Conservation (phyloP, 192 early-diverging fungal genomes). For the Backusella psychrophila region DNA sequence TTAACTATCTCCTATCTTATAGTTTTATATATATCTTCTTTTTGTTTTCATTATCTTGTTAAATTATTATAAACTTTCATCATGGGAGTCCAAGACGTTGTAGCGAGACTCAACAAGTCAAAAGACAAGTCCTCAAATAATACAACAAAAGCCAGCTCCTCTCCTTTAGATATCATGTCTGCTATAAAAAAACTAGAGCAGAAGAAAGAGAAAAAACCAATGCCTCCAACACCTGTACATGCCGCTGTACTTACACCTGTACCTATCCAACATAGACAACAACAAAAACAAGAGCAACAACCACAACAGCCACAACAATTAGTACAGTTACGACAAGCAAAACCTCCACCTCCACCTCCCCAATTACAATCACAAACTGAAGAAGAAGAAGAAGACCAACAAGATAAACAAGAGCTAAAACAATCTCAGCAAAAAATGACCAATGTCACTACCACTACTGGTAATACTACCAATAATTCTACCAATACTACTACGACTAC, state of each 20-base stretch:
- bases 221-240: not conserved
- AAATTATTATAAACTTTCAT: not conserved
- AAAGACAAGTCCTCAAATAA: not conserved
- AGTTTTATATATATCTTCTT: not conserved
- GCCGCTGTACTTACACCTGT: not conserved
- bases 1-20: not conserved
- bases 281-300: not conserved
- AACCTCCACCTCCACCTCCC: not conserved
- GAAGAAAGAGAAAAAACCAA: not conserved
- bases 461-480: not conserved
- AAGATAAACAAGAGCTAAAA: not conserved
- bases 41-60: slow-evolving; percentile 8
- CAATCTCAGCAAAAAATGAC: not conserved
- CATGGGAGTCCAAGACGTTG: slow-evolving; percentile 29
- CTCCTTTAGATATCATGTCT: slow-evolving; percentile 2
- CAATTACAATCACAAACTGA: not conserved
- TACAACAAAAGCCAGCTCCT: not conserved
- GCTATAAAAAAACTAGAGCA: not conserved
- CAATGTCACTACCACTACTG: not conserved
- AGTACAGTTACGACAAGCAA: not conserved
- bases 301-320: not conserved
- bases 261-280: not conserved
- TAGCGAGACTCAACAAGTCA: slow-evolving; percentile 24
- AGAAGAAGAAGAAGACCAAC: not conserved
- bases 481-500: not conserved